Percentiles rank a stretch among this genome's conserved stretches.
Conservation (phyloP, 2,329 filamentous ascomycete genomes). For the Penicillium paneum region DNA sequence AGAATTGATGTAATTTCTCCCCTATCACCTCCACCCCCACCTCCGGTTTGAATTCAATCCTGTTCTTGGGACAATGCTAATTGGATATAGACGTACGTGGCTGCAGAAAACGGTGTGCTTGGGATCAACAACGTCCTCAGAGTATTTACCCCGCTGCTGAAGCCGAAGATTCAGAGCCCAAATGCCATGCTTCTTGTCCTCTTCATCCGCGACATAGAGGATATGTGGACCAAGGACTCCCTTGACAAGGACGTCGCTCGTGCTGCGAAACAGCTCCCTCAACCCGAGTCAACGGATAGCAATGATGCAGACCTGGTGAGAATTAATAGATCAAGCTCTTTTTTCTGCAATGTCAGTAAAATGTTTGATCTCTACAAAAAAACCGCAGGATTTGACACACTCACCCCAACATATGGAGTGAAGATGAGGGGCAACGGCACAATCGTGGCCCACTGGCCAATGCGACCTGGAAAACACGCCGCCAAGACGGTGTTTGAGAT, state of each 20-base stretch:
- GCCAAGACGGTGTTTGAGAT: neutral
- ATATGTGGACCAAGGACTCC: neutral
- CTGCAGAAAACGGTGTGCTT: neutral
- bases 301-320: neutral
- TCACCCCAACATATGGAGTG: neutral
- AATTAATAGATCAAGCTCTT: neutral
- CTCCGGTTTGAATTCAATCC: neutral
- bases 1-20: neutral
- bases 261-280: neutral
- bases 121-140: neutral
- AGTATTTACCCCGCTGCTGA: neutral
- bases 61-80: neutral
- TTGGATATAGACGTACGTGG: neutral
- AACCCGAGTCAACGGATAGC: neutral
- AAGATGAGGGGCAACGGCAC: neutral
- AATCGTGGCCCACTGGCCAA: neutral
- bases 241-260: neutral
- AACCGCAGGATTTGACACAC: neutral
- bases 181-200: neutral
- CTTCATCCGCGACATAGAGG: neutral
- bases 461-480: neutral
- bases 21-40: no score
- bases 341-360: neutral
- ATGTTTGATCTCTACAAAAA: neutral
- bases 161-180: neutral